Evolutionary conservation across 805 yeast genomes (phyloP), one percentile per base, ranked within the genome.

Genomic region (Lipomyces anomalus): DNA sequence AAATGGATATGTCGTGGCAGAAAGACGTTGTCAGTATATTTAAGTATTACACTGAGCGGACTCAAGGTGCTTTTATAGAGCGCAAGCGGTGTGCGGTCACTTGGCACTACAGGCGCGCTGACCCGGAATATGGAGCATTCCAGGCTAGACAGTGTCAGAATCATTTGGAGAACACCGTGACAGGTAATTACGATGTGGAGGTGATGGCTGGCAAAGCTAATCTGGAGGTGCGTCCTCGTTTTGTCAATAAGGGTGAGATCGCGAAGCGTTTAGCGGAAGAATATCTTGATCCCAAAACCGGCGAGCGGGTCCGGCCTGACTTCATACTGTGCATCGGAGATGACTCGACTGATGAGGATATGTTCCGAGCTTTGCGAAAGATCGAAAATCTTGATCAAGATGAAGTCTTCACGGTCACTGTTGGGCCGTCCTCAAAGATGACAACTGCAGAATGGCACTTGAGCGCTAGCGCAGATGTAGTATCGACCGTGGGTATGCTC

Each of bases 171-270:
- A 69, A 68, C 16, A 73, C 80, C 1, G 75, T 89, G 7, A 83
- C 76, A 2, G 66, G 64, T 23, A 74, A 75, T 20, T 84, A 78
- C 60, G 95, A 87, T 50, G 83, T 92, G 35, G 98, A 92, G 61
- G 92, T 92, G 13, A 90, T 92, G 97, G 73, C 83, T 11, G 99
- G 99, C 38, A 92, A 92, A 67, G 97, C 97, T 26, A 92, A 92
- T 61, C 76, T 92, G 38, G 99, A 92, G 67, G 97, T 92, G n/a
- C 74, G 98, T 53, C 99, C 99, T 11, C 78, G 79, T 48, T 84
- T 88, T 63, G 87, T 90, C 44, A 92, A 92, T 69, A 92, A 92
- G 65, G 99, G 99, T 46, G 98, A 90, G 65, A 92, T 92, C 59
- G 97, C 85, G 30, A 83, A 79, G 61, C 69, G 88, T 50, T 72